Percentiles rank a stretch among this genome's conserved stretches.
phyloP scores from a whole-genome alignment of 306 rosid species.

The Corylus avellana region DNA sequence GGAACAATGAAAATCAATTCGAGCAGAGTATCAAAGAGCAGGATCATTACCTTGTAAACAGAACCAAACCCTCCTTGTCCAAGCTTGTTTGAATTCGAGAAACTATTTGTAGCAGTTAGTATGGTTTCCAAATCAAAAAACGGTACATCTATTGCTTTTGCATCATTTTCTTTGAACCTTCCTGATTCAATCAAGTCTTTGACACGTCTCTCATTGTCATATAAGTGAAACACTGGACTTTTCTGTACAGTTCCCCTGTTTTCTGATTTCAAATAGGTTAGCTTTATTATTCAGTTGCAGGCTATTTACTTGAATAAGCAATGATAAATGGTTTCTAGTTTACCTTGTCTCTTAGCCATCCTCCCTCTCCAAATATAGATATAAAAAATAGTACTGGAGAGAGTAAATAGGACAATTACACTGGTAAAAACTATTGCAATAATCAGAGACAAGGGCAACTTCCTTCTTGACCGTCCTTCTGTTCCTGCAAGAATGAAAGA shows the following conservation, averaged over 20 bases:
- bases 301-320: constrained; percentile 2
- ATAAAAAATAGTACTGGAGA: constrained; percentile 48
- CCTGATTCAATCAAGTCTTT: constrained; percentile 61
- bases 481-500: constrained; percentile 34
- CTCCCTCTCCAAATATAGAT: constrained; percentile 46
- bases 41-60: constrained; percentile 57
- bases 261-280: constrained; percentile 49
- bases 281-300: constrained; percentile 6
- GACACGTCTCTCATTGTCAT: constrained; percentile 48
- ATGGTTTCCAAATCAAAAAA: constrained; percentile 62
- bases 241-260: constrained; percentile 47
- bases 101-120: constrained; percentile 55
- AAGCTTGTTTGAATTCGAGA: constrained; percentile 64
- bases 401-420: constrained; percentile 40
- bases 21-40: not conserved
- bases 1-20: constrained; percentile 8
- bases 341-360: constrained; percentile 52
- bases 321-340: constrained; percentile 8
- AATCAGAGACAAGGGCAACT: constrained; percentile 43
- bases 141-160: constrained; percentile 62
- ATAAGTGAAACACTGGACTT: constrained; percentile 43
- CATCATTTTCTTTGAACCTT: constrained; percentile 53
- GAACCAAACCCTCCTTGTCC: constrained; percentile 85
- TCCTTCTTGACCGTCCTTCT: constrained; percentile 26
- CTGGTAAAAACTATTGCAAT: constrained; percentile 32